Conservation (phyloP, 1,284 basidiomycete species). For the Thecaphora thlaspeos region DNA sequence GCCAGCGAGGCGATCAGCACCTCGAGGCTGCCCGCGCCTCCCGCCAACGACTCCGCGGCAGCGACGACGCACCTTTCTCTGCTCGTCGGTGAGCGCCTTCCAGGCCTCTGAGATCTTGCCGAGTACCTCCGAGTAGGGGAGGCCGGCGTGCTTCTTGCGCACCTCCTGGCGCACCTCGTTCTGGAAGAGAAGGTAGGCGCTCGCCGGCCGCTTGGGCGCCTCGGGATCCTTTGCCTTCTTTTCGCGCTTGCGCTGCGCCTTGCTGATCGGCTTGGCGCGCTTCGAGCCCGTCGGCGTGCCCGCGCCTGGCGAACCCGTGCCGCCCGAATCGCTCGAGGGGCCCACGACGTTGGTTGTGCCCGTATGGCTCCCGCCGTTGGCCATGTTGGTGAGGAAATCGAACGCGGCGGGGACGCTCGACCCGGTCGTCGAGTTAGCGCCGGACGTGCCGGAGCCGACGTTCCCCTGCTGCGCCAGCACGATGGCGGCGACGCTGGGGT, state of each 20-base stretch:
- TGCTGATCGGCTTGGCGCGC: constrained; percentile 34
- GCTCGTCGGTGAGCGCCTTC: constrained; percentile 46
- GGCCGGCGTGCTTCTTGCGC: constrained; percentile 40
- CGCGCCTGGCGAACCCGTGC: constrained; percentile 21
- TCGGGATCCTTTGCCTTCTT: constrained; percentile 46
- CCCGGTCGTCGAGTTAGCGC: constrained; percentile 2
- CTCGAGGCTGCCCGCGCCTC: too few relatives aligned
- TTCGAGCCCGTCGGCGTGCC: constrained; percentile 16
- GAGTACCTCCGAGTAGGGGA: constrained; percentile 42
- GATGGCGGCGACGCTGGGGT: constrained; percentile 40
- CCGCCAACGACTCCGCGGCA: too few relatives aligned
- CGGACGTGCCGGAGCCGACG: constrained; percentile 13
- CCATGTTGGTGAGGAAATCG: constrained; percentile 28
- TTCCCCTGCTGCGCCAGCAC: constrained; percentile 36
- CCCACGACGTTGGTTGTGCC: constrained; percentile 3
- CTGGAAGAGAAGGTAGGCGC: constrained; percentile 51
- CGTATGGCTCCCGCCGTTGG: constrained; percentile 29
- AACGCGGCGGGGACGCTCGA: constrained; percentile 23
- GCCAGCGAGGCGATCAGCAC: too few relatives aligned
- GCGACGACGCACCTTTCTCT: constrained; percentile 36
- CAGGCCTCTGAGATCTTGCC: constrained; percentile 48
- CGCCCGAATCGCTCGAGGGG: neutral
- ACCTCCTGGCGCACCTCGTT: constrained; percentile 51
- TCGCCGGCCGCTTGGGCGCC: constrained; percentile 50
- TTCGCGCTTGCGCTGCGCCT: constrained; percentile 37